Base-by-base conservation (phyloP, 331 rosid species). In the Ulmus americana region DNA sequence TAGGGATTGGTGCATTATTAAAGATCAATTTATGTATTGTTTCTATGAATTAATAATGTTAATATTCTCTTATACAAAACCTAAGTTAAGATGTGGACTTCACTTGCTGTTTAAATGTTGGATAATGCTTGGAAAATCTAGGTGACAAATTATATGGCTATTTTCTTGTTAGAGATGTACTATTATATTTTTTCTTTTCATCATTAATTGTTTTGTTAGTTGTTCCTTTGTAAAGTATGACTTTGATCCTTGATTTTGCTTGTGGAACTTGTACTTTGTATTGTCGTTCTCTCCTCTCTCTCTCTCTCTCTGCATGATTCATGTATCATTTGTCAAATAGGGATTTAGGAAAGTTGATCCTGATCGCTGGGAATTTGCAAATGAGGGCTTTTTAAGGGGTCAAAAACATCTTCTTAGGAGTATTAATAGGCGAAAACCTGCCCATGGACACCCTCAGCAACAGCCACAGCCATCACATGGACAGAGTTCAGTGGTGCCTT, bases 281-380 rank as follows among this genome's bases (percentile, higher is more conserved):
- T 28, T 28, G 35, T 28, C 35, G 35, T 28, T 28, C 35, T 59
- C 18, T 10, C 11, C 58, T 43, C 45, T 48, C 53, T 42, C 16
- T 43, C 67, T 20, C 44, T 20, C 44, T 59, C 53, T 64, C 55
- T 76, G 28, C 28, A 10, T 22, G 40, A 35, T 53, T 20, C 59
- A 47, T 6, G 43, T 39, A 5, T 44, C 39, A 47, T 73, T 69
- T 54, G 51, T 80, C 51, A 14, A 74, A 61, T 73, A 92, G 97
- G 97, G 97, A 46, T 92, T 92, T 61, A 87, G 97, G 80, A 92
- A 92, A 79, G 96, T 92, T 18, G 96, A 92, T 83, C 97, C 97
- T 45, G 97, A 92, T 74, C 89, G 95, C 60, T 92, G 97, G 97
- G 97, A 92, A 76, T 92, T 92, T 76, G 97, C 97, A 28, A 86